phyloP scores from a whole-genome alignment of 2,329 filamentous ascomycete species.

The Diplocarpon mali region DNA sequence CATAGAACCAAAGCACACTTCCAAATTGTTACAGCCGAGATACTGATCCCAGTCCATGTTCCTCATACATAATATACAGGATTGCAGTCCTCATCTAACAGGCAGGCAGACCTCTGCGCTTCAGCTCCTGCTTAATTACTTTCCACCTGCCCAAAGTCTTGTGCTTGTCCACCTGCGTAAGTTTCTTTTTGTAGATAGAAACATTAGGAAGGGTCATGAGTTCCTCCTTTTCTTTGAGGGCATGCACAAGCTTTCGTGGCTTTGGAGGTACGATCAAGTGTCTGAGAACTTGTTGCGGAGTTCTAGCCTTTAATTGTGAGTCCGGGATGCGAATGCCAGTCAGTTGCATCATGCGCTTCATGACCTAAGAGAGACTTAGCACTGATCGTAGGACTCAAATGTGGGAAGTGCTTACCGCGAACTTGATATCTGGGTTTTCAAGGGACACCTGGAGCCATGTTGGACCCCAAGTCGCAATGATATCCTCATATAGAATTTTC shows the following conservation, averaged over 20 bases:
- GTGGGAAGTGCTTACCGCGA: constrained; percentile 47
- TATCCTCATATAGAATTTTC: constrained; percentile 17
- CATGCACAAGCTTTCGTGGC: constrained; percentile 51
- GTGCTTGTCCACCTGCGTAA: constrained; percentile 64
- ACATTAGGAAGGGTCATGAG: constrained; percentile 57
- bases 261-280: constrained; percentile 43
- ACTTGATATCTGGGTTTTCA: constrained; percentile 50
- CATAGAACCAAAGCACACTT: too few relatives aligned
- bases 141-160: constrained; percentile 66
- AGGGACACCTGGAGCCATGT: constrained; percentile 50
- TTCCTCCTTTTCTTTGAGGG: constrained; percentile 36
- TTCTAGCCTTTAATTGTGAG: constrained; percentile 47
- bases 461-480: constrained; percentile 36
- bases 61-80: too few relatives aligned
- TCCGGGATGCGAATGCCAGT: constrained; percentile 71
- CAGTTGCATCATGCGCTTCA: constrained; percentile 71
- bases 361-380: constrained; percentile 42
- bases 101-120: constrained; percentile 50
- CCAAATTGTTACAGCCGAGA: too few relatives aligned
- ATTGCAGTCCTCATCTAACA: constrained; percentile 24
- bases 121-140: constrained; percentile 62
- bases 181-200: constrained; percentile 48
- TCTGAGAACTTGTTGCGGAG: constrained; percentile 42
- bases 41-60: too few relatives aligned
- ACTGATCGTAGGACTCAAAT: not conserved